These are phyloP conservation scores for Parastagonospora avenae DNA, from an alignment of 2,329 filamentous ascomycete genomes.

Conservation along the genomic window DNA sequence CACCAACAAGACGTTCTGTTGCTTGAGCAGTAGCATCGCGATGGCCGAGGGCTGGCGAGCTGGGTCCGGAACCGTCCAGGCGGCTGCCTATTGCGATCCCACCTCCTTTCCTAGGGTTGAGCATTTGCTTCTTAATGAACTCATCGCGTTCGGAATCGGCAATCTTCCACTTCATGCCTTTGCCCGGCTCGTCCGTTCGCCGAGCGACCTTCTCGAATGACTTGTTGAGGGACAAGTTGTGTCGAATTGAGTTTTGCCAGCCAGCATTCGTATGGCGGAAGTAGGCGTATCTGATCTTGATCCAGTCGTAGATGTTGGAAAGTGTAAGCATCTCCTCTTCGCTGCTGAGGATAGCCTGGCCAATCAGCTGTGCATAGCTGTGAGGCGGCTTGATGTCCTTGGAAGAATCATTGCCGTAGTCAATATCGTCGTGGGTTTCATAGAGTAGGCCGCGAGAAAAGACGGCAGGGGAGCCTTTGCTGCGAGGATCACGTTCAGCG, in stretches of 20 bases:
- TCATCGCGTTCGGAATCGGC: conserved; percentile 82
- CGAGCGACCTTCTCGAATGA: conserved; percentile 92
- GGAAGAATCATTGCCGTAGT: conserved; percentile 81
- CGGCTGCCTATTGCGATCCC: conserved; percentile 32
- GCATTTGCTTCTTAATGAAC: conserved; percentile 73
- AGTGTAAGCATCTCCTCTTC: conserved; percentile 87
- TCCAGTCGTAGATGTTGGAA: conserved; percentile 91
- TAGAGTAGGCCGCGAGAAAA: conserved; percentile 59
- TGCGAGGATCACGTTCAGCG: conserved; percentile 39
- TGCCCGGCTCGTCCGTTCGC: conserved; percentile 92
- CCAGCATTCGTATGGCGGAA: conserved; percentile 84
- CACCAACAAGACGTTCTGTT: conserved; percentile 53
- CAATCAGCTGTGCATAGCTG: conserved; percentile 96
- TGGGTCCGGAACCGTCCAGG: conserved; percentile 69
- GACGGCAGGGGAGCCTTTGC: conserved; percentile 53
- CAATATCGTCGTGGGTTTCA: conserved; percentile 64
- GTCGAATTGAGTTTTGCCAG: conserved; percentile 98
- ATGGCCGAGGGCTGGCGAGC: conserved; percentile 61
- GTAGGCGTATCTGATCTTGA: conserved; percentile 89
- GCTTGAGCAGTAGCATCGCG: conserved; percentile 55
- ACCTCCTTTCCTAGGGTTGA: conserved; percentile 49
- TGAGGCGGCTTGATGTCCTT: conserved; percentile 93
- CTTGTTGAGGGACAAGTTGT: conserved; percentile 95
- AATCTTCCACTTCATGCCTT: conserved; percentile 99
- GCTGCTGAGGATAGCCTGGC: conserved; percentile 89